These are phyloP conservation scores for Cucurbitaria berberidis DNA, from an alignment of 2,329 filamentous ascomycete genomes.

Conservation along the genomic window DNA sequence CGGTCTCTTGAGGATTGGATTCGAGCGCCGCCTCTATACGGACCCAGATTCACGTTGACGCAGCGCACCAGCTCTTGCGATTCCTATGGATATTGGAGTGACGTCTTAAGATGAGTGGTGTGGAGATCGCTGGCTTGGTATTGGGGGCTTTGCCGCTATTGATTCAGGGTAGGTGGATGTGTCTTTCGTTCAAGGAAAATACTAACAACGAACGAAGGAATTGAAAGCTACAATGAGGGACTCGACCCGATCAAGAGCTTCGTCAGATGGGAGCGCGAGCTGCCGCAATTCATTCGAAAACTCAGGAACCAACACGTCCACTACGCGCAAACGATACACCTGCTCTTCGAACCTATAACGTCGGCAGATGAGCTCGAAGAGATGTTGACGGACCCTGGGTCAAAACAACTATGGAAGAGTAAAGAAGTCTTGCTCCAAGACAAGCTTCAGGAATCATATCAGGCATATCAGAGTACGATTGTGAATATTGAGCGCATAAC, in stretches of 20 bases:
- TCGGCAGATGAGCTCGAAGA: constrained; percentile 44
- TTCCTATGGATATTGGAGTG: not conserved
- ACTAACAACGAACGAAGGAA: constrained; percentile 17
- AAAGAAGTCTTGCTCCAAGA: constrained; percentile 37
- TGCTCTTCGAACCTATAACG: constrained; percentile 46
- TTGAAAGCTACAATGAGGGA: constrained; percentile 49
- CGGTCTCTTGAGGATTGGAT: not conserved
- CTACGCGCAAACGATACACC: constrained; percentile 44
- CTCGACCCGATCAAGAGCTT: constrained; percentile 50
- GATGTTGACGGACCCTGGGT: constrained; percentile 42
- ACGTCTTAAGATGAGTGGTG: constrained; percentile 33
- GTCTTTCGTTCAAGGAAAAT: constrained; percentile 3
- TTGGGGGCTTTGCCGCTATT: constrained; percentile 50
- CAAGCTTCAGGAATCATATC: constrained; percentile 44
- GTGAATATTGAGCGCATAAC: constrained; percentile 45
- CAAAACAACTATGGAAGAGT: constrained; percentile 42
- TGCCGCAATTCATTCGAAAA: constrained; percentile 45
- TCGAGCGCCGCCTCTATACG: not conserved
- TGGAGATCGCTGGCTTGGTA: constrained; percentile 42
- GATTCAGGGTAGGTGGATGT: constrained; percentile 35
- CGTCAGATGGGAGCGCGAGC: constrained; percentile 43
- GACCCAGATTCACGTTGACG: constrained; percentile 14
- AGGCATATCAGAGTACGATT: constrained; percentile 45
- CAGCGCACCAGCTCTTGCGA: constrained; percentile 2
- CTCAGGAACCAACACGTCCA: constrained; percentile 47